phyloP scores from a whole-genome alignment of 2,329 filamentous ascomycete species.

The Trichoderma atrobrunneum region DNA sequence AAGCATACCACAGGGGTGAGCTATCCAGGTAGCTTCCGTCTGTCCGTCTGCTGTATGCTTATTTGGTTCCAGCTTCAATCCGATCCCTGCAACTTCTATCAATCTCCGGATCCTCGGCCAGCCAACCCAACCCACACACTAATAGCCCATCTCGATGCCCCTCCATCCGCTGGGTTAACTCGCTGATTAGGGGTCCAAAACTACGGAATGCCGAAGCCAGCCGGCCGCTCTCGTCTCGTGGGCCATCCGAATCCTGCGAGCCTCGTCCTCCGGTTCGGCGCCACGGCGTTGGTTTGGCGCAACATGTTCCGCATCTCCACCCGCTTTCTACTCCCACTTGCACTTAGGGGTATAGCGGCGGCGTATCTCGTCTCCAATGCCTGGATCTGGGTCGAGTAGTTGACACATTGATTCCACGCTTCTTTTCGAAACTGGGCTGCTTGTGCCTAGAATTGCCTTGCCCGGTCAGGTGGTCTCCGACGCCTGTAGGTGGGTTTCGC shows the following conservation, averaged over 20 bases:
- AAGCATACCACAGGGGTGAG: neutral
- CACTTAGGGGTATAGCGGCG: slow-evolving; percentile 56
- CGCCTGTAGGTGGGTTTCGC: neutral
- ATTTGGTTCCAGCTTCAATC: neutral
- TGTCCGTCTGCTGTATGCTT: neutral
- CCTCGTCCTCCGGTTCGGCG: neutral
- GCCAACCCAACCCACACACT: neutral
- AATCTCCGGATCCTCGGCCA: neutral
- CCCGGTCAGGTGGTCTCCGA: slow-evolving; percentile 1
- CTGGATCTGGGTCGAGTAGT: neutral
- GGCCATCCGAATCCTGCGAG: neutral
- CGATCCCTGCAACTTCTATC: neutral
- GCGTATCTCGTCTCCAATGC: slow-evolving; percentile 13
- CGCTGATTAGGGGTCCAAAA: neutral
- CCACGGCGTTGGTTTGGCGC: neutral
- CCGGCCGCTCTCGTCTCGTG: slow-evolving; percentile 9
- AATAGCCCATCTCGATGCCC: slow-evolving; percentile 4
- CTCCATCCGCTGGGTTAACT: neutral
- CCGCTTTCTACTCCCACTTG: slow-evolving; percentile 43
- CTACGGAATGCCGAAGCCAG: slow-evolving; percentile 20
- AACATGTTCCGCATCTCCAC: slow-evolving; percentile 10
- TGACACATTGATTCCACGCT: slow-evolving; percentile 14
- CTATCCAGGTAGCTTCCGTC: neutral
- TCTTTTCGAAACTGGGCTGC: neutral
- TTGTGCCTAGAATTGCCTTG: slow-evolving; percentile 4